Conservation (phyloP, 257 asterid genomes). For the Prunella vulgaris region DNA sequence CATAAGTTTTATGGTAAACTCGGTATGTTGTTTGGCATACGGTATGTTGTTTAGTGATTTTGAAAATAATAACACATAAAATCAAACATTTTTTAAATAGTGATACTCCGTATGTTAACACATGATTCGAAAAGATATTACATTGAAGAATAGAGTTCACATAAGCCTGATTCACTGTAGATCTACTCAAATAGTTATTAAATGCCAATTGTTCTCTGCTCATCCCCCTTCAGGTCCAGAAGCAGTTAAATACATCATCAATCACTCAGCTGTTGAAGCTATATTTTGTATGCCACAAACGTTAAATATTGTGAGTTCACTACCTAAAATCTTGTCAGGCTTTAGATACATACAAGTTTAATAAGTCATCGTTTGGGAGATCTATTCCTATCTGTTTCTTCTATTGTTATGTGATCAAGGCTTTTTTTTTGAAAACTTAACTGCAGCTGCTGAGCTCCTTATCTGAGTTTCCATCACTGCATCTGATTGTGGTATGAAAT, state of each 20-base stretch:
- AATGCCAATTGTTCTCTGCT: constrained; percentile 10
- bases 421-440: background rate
- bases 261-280: constrained; percentile 58
- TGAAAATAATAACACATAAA: background rate
- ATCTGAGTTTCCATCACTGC: constrained; percentile 62
- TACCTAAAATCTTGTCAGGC: background rate
- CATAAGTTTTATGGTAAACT: background rate
- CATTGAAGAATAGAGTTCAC: no score
- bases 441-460: constrained; percentile 69
- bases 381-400: background rate
- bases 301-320: constrained; percentile 39
- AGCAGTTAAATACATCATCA: constrained; percentile 59
- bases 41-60: background rate
- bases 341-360: background rate
- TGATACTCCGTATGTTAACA: background rate
- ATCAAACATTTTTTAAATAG: no score
- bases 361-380: background rate
- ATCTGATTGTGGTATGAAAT: constrained; percentile 59
- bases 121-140: no score
- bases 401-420: background rate
- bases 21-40: background rate
- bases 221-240: constrained; percentile 50
- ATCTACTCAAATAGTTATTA: background rate
- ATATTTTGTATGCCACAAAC: constrained; percentile 56
- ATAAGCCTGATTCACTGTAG: no score